phyloP scores from a whole-genome alignment of 78 protist genomes.

The Dictyostelium firmibasis region DNA sequence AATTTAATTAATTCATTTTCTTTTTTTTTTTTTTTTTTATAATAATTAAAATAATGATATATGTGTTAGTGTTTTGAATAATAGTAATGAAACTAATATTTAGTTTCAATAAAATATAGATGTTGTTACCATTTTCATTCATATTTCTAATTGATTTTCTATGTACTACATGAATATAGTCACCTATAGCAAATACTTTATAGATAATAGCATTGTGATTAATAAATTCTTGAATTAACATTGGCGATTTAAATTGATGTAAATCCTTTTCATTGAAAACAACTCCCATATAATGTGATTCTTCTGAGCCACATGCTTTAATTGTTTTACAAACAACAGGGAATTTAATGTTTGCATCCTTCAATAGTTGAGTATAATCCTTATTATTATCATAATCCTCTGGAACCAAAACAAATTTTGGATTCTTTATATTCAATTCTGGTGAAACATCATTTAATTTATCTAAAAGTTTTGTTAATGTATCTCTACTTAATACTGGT shows the following conservation, averaged over 20 bases:
- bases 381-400: neutral
- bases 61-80: no score
- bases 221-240: slow-evolving; percentile 61
- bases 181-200: slow-evolving; percentile 76
- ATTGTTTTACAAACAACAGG: slow-evolving; percentile 70
- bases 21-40: neutral
- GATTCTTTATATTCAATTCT: slow-evolving; percentile 3
- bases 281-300: slow-evolving; percentile 72
- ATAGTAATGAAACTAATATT: neutral
- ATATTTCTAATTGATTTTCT: slow-evolving; percentile 76
- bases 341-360: neutral
- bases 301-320: slow-evolving; percentile 77
- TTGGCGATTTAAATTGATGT: slow-evolving; percentile 29
- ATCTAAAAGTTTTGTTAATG: slow-evolving; percentile 17
- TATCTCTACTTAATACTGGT: slow-evolving; percentile 45
- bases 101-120: neutral
- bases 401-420: slow-evolving; percentile 15
- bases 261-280: slow-evolving; percentile 35
- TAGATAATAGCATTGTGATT: slow-evolving; percentile 75
- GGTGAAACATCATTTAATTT: slow-evolving; percentile 7
- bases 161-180: slow-evolving; percentile 41
- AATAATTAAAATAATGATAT: neutral
- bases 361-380: neutral
- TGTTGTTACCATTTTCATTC: neutral
- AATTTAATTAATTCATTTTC: slow-evolving; percentile 56